phyloP scores from a whole-genome alignment of 495 filamentous ascomycete species.

The Podospora didyma region DNA sequence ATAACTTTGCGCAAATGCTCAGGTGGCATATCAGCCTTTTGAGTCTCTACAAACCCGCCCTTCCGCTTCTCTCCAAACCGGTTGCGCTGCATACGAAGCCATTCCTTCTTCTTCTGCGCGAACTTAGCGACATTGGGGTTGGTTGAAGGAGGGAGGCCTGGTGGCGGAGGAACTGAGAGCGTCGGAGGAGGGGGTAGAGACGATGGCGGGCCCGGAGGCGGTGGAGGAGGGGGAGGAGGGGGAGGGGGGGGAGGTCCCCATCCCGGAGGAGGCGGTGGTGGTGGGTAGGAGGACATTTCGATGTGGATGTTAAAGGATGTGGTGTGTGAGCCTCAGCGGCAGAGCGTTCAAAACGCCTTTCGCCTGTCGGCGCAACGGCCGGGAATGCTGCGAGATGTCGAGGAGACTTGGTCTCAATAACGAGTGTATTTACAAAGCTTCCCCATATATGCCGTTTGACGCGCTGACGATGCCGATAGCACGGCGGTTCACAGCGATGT shows the following conservation, averaged over 20 bases:
- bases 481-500: slow-evolving; percentile 16
- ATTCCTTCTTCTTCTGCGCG: slow-evolving; percentile 98
- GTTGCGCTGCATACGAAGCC: slow-evolving; percentile 87
- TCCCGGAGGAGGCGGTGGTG: slow-evolving; percentile 56
- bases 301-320: slow-evolving; percentile 8
- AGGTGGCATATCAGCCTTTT: slow-evolving; percentile 98
- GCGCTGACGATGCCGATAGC: slow-evolving; percentile 6
- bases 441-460: not conserved
- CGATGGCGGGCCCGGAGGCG: slow-evolving; percentile 71
- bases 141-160: slow-evolving; percentile 78
- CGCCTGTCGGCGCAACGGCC: slow-evolving; percentile 16
- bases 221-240: slow-evolving; percentile 60
- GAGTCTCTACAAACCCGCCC: slow-evolving; percentile 91
- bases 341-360: no score
- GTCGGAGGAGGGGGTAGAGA: slow-evolving; percentile 65
- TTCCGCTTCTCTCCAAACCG: slow-evolving; percentile 97
- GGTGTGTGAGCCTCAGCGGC: slow-evolving; percentile 1
- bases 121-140: slow-evolving; percentile 92
- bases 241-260: slow-evolving; percentile 42
- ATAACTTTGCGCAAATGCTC: slow-evolving; percentile 99
- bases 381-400: slow-evolving; percentile 12
- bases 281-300: slow-evolving; percentile 69
- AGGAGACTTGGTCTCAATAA: not conserved
- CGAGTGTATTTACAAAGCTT: not conserved
- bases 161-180: slow-evolving; percentile 76